Conservation (phyloP, 441 rosid genomes). For the Biscutella laevigata region DNA sequence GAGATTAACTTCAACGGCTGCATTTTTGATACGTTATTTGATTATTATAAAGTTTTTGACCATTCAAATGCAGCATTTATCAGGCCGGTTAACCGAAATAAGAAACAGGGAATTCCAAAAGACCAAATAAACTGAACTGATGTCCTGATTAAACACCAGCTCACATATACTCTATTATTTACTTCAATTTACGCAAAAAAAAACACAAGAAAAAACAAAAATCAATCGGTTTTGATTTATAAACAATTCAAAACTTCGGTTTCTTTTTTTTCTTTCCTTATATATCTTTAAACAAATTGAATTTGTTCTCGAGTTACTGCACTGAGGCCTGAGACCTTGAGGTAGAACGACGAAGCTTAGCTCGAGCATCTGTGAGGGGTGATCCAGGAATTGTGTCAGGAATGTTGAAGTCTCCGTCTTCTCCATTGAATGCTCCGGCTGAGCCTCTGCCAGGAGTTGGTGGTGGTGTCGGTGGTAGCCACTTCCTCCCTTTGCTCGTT, state of each 20-base stretch:
- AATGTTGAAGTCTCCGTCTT: slow-evolving; percentile 19
- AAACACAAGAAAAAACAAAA: background rate
- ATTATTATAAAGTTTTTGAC: slow-evolving; percentile 18
- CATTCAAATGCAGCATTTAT: background rate
- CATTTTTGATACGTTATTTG: slow-evolving; percentile 11
- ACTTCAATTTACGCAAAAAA: slow-evolving; percentile 27
- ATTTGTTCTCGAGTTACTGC: slow-evolving; percentile 6
- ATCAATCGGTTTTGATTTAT: slow-evolving; percentile 3
- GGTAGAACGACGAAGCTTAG: slow-evolving; percentile 46
- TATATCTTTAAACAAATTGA: background rate
- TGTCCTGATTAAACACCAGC: background rate
- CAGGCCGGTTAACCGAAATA: background rate
- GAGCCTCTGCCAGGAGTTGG: slow-evolving; percentile 26
- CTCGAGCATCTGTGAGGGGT: slow-evolving; percentile 29
- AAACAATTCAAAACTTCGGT: slow-evolving; percentile 7
- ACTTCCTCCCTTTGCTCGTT: slow-evolving; percentile 25
- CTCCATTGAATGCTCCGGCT: slow-evolving; percentile 18
- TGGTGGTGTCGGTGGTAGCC: slow-evolving; percentile 29
- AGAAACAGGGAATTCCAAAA: too few relatives aligned
- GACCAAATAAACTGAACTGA: too few relatives aligned
- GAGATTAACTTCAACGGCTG: slow-evolving; percentile 18
- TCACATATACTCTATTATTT: too few relatives aligned
- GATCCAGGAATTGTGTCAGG: slow-evolving; percentile 19
- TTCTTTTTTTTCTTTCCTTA: slow-evolving; percentile 9
- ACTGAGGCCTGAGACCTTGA: slow-evolving; percentile 27